Percentiles rank a stretch among this genome's conserved stretches.
These are phyloP conservation scores for Mycena capillaripes DNA, from an alignment of 768 basidiomycete species.

Conservation along the genomic window DNA sequence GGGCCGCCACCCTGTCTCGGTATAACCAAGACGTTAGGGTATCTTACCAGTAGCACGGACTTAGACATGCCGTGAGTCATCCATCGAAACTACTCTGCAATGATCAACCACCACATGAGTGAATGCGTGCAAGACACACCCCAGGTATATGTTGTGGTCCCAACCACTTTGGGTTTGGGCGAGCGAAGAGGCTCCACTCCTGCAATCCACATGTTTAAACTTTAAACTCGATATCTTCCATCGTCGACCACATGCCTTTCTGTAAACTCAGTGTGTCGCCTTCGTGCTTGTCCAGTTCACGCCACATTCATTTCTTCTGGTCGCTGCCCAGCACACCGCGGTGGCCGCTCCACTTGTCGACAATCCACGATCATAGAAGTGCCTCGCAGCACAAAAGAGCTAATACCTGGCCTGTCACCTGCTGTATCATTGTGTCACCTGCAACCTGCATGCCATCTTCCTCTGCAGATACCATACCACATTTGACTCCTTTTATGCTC, in stretches of 20 bases:
- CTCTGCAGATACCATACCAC: too few species aligned
- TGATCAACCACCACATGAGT: neutral
- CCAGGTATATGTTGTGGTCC: conserved; percentile 16
- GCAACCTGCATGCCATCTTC: too few species aligned
- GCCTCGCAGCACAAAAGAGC: too few species aligned
- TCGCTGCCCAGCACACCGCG: neutral
- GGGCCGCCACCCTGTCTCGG: too few species aligned
- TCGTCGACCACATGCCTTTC: conserved; percentile 4
- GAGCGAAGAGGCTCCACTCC: conserved; percentile 15
- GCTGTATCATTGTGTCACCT: too few species aligned
- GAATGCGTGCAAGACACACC: neutral
- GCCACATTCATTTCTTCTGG: conserved; percentile 47
- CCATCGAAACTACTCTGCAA: conserved; percentile 16
- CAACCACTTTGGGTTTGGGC: neutral
- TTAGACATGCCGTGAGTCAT: too few species aligned
- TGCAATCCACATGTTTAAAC: conserved; percentile 29
- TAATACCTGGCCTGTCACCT: too few species aligned
- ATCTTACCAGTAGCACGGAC: too few species aligned
- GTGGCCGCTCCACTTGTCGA: conserved; percentile 45
- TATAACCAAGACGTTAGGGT: too few species aligned
- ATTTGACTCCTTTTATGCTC: too few species aligned
- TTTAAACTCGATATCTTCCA: conserved; percentile 30
- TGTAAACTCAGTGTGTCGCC: conserved; percentile 5
- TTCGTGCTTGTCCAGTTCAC: conserved; percentile 40
- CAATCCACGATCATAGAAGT: conserved; percentile 53